phyloP scores from a whole-genome alignment of 176 grass and related monocot species.

The Lolium perenne region DNA sequence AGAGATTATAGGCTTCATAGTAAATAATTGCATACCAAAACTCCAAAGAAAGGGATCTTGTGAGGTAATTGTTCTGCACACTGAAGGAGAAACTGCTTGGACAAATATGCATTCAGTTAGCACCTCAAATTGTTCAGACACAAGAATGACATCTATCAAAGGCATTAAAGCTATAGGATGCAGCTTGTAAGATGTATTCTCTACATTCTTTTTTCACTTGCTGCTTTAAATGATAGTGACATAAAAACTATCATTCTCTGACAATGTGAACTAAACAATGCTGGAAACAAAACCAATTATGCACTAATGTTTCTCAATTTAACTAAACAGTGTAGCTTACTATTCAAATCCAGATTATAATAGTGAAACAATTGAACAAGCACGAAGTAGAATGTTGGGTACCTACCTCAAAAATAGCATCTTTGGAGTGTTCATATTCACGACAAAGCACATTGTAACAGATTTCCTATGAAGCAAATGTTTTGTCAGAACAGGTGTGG shows the following conservation, averaged over 20 bases:
- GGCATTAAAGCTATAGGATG: constrained; percentile 13
- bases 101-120: constrained; percentile 53
- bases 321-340: constrained; percentile 15
- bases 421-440: constrained; percentile 89
- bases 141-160: neutral
- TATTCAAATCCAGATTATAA: constrained; percentile 7
- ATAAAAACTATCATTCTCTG: constrained; percentile 21
- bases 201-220: neutral
- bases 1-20: neutral
- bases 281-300: constrained; percentile 4
- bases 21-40: constrained; percentile 73
- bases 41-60: constrained; percentile 94
- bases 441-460: constrained; percentile 72
- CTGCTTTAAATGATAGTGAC: neutral
- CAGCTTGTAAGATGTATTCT: constrained; percentile 29
- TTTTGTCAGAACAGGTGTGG: constrained; percentile 38
- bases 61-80: constrained; percentile 93
- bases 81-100: constrained; percentile 80
- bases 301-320: constrained; percentile 25
- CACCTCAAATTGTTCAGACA: constrained; percentile 33
- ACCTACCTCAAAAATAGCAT: constrained; percentile 81
- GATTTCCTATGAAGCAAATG: constrained; percentile 64
- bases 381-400: constrained; percentile 31
- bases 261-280: neutral
- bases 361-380: constrained; percentile 32